phyloP scores from a whole-genome alignment of 371 early-diverging fungal genomes.

The Circinella minor region DNA sequence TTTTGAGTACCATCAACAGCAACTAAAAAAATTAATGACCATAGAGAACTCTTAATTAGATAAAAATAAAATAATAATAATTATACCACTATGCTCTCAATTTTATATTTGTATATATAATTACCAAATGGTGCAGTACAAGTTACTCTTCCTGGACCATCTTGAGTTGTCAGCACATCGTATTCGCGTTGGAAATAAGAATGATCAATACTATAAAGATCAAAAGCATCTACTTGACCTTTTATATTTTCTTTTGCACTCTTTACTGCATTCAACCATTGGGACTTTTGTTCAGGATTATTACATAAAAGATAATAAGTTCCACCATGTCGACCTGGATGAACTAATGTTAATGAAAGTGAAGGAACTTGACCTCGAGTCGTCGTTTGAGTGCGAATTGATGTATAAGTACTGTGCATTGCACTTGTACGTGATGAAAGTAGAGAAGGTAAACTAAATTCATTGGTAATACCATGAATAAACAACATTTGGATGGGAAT shows the following conservation, averaged over 20 bases:
- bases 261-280: slow-evolving; percentile 79
- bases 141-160: slow-evolving; percentile 51
- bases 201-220: slow-evolving; percentile 40
- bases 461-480: slow-evolving; percentile 15
- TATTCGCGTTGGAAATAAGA: slow-evolving; percentile 15
- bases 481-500: slow-evolving; percentile 59
- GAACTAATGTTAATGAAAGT: slow-evolving; percentile 17
- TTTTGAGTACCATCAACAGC: slow-evolving; percentile 6
- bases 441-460: slow-evolving; percentile 13
- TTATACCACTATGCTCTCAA: no score
- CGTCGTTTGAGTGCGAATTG: neutral
- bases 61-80: no score
- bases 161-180: neutral
- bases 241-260: slow-evolving; percentile 54
- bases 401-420: slow-evolving; percentile 6
- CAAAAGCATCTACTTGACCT: slow-evolving; percentile 53
- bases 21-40: neutral
- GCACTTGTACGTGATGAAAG: slow-evolving; percentile 12
- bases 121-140: slow-evolving; percentile 61
- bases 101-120: no score
- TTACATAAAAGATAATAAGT: slow-evolving; percentile 17
- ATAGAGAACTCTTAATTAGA: no score
- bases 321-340: slow-evolving; percentile 27
- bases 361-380: slow-evolving; percentile 4
- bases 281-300: slow-evolving; percentile 61